Base-by-base conservation (phyloP, 1,284 basidiomycete species). In the Microstroma glucosiphilum region DNA sequence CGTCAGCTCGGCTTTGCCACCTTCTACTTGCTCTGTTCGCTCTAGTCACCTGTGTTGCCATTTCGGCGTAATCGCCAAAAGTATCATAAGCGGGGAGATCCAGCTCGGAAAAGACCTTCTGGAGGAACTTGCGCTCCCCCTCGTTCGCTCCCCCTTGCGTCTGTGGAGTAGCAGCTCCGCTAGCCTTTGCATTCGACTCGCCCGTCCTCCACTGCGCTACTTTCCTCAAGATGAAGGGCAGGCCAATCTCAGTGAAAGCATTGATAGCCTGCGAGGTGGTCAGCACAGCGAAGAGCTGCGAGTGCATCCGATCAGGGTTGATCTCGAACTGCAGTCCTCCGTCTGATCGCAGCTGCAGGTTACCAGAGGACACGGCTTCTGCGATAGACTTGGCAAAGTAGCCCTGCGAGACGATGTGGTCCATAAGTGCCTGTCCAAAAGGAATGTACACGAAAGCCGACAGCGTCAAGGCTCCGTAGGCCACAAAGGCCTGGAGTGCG, bases 221-320 rank as follows among this genome's bases (percentile, higher is more conserved):
- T 59, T 71, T 71, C 13, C 90, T 86, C 65, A 88, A 79, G 23
- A 93, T 77, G 73, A 85, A 93, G 0, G 94, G 94, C 17, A 97
- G 80, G 0, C 88, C 89, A 57, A 93, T 83, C 78, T 97, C 94
- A 59, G 85, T 82, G 77, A 93, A 88, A 0, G 88, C 88, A 72
- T 89, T 87, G 68, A 91, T 81, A 17, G 87, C 85, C 82, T 97
- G 94, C 73, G 90, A 91, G 19, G 94, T 97, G 1, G 97, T 91
- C 41, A 88, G 89, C 78, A 89, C 91, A 13, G 94, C 92, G 79
- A 96, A 96, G 83, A 98, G 88, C 83, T 97, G 92, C 57, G 89
- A 87, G 79, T 89, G 86, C 66, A 98, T 83, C 59, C 93, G 83
- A 21, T 76, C 84, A n/a, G 82, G 77, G 67, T 84, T 83, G 82